Evolutionary conservation across 1,284 basidiomycete species (phyloP).

Genomic region (Tylopilus sp.): DNA sequence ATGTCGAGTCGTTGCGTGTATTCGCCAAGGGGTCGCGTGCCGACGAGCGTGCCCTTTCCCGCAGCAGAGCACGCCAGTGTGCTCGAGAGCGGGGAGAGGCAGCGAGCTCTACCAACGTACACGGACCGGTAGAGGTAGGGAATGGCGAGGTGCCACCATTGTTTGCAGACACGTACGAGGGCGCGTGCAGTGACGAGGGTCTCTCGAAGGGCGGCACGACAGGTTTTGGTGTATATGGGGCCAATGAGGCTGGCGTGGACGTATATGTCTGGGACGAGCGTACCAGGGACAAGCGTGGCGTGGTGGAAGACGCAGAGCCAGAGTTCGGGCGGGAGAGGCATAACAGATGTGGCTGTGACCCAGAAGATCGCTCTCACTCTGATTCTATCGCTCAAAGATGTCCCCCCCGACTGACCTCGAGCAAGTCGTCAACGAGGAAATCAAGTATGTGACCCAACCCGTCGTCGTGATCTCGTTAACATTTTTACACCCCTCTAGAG

Average conservation of each 20-base stretch:
- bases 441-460: conserved; percentile 46
- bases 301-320: conserved; percentile 34
- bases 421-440: conserved; percentile 56
- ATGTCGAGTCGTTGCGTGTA: conserved; percentile 36
- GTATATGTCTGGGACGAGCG: conserved; percentile 27
- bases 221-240: conserved; percentile 3
- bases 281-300: conserved; percentile 30
- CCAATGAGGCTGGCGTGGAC: conserved; percentile 17
- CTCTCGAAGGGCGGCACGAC: conserved; percentile 11
- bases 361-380: background rate
- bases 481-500: conserved; percentile 39
- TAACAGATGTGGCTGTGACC: background rate
- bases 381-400: conserved; percentile 5
- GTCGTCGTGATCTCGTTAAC: background rate
- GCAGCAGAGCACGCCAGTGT: conserved; percentile 18
- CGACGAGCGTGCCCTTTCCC: conserved; percentile 6
- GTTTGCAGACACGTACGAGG: conserved; percentile 38
- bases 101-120: conserved; percentile 24
- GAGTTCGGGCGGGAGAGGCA: conserved; percentile 36
- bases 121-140: conserved; percentile 34
- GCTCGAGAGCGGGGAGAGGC: conserved; percentile 23
- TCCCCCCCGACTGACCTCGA: conserved; percentile 51
- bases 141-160: conserved; percentile 35
- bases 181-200: conserved; percentile 33
- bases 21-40: conserved; percentile 22